Conservation (phyloP, 805 yeast genomes). For the Jamesozyma jinghongensis region DNA sequence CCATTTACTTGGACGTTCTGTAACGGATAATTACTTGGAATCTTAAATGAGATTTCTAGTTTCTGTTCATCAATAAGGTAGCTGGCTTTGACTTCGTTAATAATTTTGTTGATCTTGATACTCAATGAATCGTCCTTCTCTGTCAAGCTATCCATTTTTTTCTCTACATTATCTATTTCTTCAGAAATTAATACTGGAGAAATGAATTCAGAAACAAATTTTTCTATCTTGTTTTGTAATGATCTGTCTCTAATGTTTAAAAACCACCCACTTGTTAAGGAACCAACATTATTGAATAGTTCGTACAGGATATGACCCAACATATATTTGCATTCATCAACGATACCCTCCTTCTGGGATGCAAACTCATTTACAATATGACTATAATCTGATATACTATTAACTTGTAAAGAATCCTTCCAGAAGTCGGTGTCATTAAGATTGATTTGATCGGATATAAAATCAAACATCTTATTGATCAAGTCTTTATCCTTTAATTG, state of each 20-base stretch:
- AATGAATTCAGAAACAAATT: slow-evolving; percentile 49
- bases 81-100: slow-evolving; percentile 60
- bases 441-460: slow-evolving; percentile 47
- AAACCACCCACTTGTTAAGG: slow-evolving; percentile 47
- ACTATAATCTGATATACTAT: background rate
- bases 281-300: slow-evolving; percentile 26
- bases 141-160: slow-evolving; percentile 30
- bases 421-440: slow-evolving; percentile 22
- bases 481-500: slow-evolving; percentile 44
- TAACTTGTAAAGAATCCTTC: slow-evolving; percentile 15
- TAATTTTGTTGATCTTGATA: slow-evolving; percentile 50
- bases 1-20: slow-evolving; percentile 69
- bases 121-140: slow-evolving; percentile 36
- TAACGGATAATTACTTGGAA: slow-evolving; percentile 75
- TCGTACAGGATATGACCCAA: slow-evolving; percentile 21
- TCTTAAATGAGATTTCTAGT: slow-evolving; percentile 63
- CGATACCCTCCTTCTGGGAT: slow-evolving; percentile 23
- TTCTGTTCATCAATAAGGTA: slow-evolving; percentile 82
- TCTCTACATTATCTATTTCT: slow-evolving; percentile 45
- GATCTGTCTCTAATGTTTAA: slow-evolving; percentile 59
- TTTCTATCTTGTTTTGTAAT: slow-evolving; percentile 49
- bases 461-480: slow-evolving; percentile 43
- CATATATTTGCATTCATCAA: slow-evolving; percentile 23
- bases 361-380: slow-evolving; percentile 5
- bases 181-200: slow-evolving; percentile 55